phyloP scores from a whole-genome alignment of 768 basidiomycete genomes.

The Mycena latifolia region DNA sequence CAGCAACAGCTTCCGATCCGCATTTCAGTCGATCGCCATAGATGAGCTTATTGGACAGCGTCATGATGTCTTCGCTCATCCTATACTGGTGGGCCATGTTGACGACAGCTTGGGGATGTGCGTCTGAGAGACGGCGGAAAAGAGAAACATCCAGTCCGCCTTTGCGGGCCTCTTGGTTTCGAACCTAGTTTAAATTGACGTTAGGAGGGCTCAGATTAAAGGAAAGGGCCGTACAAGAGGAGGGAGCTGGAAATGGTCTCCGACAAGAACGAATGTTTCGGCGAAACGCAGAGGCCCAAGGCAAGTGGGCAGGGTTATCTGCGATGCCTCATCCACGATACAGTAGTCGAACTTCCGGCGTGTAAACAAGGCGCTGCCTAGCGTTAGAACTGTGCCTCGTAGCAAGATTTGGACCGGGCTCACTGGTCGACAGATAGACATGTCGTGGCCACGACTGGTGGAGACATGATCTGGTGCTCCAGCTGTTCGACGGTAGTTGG shows the following conservation, averaged over 20 bases:
- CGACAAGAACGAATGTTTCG: constrained; percentile 92
- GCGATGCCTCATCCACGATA: constrained; percentile 98
- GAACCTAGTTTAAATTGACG: constrained; percentile 66
- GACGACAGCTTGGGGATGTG: constrained; percentile 87
- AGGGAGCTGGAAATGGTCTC: constrained; percentile 97
- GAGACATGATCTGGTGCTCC: constrained; percentile 85
- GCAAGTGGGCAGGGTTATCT: constrained; percentile 96
- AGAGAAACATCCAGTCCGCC: constrained; percentile 92
- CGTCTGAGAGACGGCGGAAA: constrained; percentile 89
- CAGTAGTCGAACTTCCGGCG: constrained; percentile 94
- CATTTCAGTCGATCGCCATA: constrained; percentile 84
- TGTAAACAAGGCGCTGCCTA: constrained; percentile 81
- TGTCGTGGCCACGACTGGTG: constrained; percentile 96
- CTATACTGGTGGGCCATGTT: constrained; percentile 93
- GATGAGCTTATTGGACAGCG: constrained; percentile 87
- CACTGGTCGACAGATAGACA: constrained; percentile 96
- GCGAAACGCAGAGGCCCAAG: constrained; percentile 94
- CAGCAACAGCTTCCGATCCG: constrained; percentile 80
- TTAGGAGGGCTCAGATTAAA: neutral
- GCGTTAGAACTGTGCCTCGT: neutral
- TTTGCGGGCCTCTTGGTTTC: constrained; percentile 80
- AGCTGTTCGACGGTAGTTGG: constrained; percentile 84
- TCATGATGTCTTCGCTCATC: constrained; percentile 98
- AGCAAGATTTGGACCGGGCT: constrained; percentile 45
- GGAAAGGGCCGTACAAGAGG: constrained; percentile 75